Evolutionary conservation across 1,139 yeast species (phyloP).

Genomic region (Yamadazyma pseudoaaseri): DNA sequence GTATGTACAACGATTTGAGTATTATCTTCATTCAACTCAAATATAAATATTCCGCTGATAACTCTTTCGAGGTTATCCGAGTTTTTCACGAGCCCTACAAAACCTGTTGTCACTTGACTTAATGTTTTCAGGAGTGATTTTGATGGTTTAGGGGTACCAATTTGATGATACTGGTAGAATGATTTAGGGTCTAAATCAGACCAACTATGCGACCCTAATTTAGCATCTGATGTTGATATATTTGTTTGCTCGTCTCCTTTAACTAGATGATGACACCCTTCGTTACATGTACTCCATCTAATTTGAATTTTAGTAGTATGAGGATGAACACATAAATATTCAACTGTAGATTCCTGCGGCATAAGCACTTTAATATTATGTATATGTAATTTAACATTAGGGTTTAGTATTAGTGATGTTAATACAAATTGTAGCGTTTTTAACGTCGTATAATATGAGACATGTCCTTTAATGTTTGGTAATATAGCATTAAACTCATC

Average conservation of each 20-base stretch:
- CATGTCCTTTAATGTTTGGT: constrained; percentile 62
- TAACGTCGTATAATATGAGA: constrained; percentile 53
- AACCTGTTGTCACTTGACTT: constrained; percentile 26
- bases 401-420: constrained; percentile 53
- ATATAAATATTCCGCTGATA: constrained; percentile 70
- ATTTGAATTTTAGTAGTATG: constrained; percentile 54
- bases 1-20: constrained; percentile 67
- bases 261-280: constrained; percentile 47
- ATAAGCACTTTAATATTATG: constrained; percentile 31
- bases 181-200: constrained; percentile 25
- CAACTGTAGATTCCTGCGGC: constrained; percentile 18
- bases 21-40: constrained; percentile 64
- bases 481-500: constrained; percentile 48
- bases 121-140: constrained; percentile 9
- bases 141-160: not conserved
- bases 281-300: constrained; percentile 62
- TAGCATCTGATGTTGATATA: constrained; percentile 36
- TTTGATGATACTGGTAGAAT: constrained; percentile 2
- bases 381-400: constrained; percentile 50
- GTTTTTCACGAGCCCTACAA: constrained; percentile 34
- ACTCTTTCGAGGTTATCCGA: constrained; percentile 43
- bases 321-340: constrained; percentile 33
- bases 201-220: constrained; percentile 40
- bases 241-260: constrained; percentile 2
- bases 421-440: constrained; percentile 55